A percentile compares a stretch with the other conserved stretches of the same genome.
Evolutionary conservation across 805 yeast genomes (phyloP).

Genomic region (Spathaspora girioi): DNA sequence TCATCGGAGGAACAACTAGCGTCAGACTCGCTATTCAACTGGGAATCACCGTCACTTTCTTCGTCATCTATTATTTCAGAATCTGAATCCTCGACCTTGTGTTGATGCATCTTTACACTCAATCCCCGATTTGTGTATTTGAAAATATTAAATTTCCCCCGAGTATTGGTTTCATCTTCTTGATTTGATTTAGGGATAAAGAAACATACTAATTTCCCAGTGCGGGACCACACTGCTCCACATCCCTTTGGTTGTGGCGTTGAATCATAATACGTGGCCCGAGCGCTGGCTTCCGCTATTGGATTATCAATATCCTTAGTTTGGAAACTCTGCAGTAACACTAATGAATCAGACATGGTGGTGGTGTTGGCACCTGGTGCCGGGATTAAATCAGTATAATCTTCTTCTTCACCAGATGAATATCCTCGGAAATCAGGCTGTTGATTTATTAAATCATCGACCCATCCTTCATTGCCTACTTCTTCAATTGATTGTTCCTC

Average conservation of each 20-base stretch:
- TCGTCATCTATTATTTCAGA: constrained; percentile 14
- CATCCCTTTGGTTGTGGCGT: constrained; percentile 93
- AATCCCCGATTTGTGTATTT: constrained; percentile 49
- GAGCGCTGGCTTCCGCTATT: neutral
- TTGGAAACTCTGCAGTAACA: constrained; percentile 10
- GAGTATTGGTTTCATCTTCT: constrained; percentile 14
- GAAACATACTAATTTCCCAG: constrained; percentile 79
- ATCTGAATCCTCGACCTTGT: constrained; percentile 7
- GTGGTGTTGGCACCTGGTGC: constrained; percentile 6
- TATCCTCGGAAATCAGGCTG: constrained; percentile 23
- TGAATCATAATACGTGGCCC: constrained; percentile 42
- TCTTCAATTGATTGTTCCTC: constrained; percentile 17
- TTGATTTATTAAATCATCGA: constrained; percentile 36
- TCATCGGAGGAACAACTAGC: constrained; percentile 42
- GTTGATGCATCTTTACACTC: constrained; percentile 22
- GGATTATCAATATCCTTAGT: neutral
- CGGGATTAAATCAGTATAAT: constrained; percentile 36
- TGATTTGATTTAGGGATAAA: constrained; percentile 52
- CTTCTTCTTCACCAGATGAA: constrained; percentile 19
- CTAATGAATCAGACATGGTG: constrained; percentile 30
- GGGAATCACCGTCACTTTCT: constrained; percentile 17
- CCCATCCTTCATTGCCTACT: constrained; percentile 41
- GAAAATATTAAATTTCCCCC: constrained; percentile 40
- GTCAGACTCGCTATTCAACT: constrained; percentile 18
- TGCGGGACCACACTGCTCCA: constrained; percentile 84